These are phyloP conservation scores for Panus rudis DNA, from an alignment of 768 basidiomycete species.

Conservation along the genomic window DNA sequence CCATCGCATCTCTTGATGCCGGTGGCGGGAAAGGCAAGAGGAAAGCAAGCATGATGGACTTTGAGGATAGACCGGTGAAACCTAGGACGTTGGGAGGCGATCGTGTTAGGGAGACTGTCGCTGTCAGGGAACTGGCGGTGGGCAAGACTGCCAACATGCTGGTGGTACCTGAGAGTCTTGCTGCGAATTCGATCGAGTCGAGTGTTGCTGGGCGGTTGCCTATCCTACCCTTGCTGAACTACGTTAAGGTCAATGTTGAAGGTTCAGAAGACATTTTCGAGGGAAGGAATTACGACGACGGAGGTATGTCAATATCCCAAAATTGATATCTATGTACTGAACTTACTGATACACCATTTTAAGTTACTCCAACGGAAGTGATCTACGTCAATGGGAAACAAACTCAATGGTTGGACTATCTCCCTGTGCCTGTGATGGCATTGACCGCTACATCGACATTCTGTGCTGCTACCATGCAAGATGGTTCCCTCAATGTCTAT, in stretches of 20 bases:
- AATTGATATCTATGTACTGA: neutral
- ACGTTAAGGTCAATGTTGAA: constrained; percentile 45
- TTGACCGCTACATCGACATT: constrained; percentile 59
- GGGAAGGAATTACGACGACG: constrained; percentile 66
- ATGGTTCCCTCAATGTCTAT: constrained; percentile 80
- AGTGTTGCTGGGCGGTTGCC: constrained; percentile 34
- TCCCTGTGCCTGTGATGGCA: constrained; percentile 64
- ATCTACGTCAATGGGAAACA: constrained; percentile 56
- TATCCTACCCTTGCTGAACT: constrained; percentile 36
- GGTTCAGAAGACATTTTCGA: constrained; percentile 67
- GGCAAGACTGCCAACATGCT: constrained; percentile 5
- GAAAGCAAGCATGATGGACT: constrained; percentile 38
- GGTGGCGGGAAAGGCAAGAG: constrained; percentile 34
- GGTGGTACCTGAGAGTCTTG: constrained; percentile 7
- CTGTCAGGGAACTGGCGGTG: constrained; percentile 47
- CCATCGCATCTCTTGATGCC: constrained; percentile 32
- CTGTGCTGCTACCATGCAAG: constrained; percentile 72
- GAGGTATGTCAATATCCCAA: constrained; percentile 32
- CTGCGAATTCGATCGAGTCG: constrained; percentile 4
- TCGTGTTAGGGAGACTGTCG: constrained; percentile 40
- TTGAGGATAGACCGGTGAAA: constrained; percentile 27
- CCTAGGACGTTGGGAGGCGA: constrained; percentile 67
- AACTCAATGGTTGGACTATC: constrained; percentile 85
- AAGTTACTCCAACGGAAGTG: constrained; percentile 49
- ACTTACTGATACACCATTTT: neutral